Conservation (phyloP, 306 rosid genomes). For the Pterocarpus macrocarpus region DNA sequence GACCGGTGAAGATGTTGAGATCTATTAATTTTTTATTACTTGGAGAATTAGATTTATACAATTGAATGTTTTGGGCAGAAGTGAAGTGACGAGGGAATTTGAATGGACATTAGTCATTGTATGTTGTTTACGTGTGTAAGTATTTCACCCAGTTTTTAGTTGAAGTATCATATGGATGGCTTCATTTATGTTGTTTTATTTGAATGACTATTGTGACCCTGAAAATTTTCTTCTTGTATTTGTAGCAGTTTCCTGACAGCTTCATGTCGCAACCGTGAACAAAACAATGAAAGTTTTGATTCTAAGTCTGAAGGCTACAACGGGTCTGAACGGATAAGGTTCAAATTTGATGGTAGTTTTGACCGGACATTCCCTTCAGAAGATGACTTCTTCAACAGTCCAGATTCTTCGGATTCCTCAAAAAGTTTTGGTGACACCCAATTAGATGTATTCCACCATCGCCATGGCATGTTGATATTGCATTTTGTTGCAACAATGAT, state of each 20-base stretch:
- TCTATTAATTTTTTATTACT: too few relatives aligned
- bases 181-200: not conserved
- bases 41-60: not conserved
- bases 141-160: not conserved
- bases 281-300: conserved; percentile 58
- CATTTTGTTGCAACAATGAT: conserved; percentile 80
- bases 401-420: conserved; percentile 69
- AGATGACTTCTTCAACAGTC: conserved; percentile 65
- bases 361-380: conserved; percentile 61
- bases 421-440: conserved; percentile 87
- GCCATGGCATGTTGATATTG: conserved; percentile 87
- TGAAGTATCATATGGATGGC: not conserved
- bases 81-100: not conserved
- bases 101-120: not conserved
- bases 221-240: conserved; percentile 53
- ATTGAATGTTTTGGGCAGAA: conserved; percentile 16
- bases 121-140: too few relatives aligned
- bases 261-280: conserved; percentile 77
- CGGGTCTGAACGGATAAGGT: conserved; percentile 56
- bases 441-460: conserved; percentile 84
- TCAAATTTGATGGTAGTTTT: conserved; percentile 62
- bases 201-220: conserved; percentile 44
- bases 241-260: conserved; percentile 85
- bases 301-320: conserved; percentile 51
- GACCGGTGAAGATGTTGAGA: conserved; percentile 8